Conservation (phyloP, 2,329 filamentous ascomycete genomes). For the Fusarium mundagurra region DNA sequence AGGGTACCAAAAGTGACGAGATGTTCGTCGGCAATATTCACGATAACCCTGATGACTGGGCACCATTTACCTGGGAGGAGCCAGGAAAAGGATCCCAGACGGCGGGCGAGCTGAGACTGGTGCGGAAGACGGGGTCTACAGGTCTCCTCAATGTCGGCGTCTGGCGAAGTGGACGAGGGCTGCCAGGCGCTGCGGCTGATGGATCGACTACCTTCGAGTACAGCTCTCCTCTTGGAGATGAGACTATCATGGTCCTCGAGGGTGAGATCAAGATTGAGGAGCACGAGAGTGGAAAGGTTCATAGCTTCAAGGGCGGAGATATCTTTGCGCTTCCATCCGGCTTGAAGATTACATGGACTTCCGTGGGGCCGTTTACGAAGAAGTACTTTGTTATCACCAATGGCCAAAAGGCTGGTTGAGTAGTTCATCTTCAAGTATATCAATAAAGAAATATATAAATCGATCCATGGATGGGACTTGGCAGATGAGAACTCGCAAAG, state of each 20-base stretch:
- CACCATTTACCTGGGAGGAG: not conserved
- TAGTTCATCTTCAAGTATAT: no score
- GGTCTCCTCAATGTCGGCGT: not conserved
- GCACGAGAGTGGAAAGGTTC: not conserved
- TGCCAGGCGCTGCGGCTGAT: not conserved
- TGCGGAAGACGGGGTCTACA: not conserved
- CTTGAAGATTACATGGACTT: not conserved
- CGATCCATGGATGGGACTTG: not conserved
- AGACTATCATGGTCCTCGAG: not conserved
- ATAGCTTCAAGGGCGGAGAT: not conserved
- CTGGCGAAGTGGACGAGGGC: not conserved
- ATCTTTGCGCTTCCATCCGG: not conserved
- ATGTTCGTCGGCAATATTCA: not conserved
- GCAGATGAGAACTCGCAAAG: not conserved
- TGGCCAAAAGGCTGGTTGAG: not conserved
- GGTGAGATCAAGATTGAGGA: not conserved
- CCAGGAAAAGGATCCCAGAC: not conserved
- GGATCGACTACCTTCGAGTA: not conserved
- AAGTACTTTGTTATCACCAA: not conserved
- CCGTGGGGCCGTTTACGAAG: not conserved
- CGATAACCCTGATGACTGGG: not conserved
- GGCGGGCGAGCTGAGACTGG: not conserved
- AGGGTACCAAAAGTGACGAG: not conserved
- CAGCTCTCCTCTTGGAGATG: not conserved
- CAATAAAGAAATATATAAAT: not conserved